A percentile compares a stretch with the other conserved stretches of the same genome.
phyloP scores from a whole-genome alignment of 2,329 filamentous ascomycete species.

The Trichothecium sympodiale region DNA sequence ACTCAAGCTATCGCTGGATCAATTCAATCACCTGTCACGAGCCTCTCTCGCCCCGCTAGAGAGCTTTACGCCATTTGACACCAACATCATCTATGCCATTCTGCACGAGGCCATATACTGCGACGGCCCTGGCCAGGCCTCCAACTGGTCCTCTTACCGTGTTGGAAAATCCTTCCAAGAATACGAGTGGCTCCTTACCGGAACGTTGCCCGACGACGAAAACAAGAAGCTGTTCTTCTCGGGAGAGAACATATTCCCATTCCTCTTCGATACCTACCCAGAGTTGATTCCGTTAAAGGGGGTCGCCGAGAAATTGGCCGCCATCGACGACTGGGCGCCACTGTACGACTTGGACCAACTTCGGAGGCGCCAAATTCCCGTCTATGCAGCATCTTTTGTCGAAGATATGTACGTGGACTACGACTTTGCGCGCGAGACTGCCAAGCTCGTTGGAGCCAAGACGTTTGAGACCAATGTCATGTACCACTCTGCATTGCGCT shows the following conservation, averaged over 20 bases:
- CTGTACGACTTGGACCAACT: conserved; percentile 70
- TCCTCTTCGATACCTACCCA: conserved; percentile 71
- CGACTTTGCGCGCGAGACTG: conserved; percentile 62
- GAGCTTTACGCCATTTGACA: conserved; percentile 57
- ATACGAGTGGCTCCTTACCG: conserved; percentile 40
- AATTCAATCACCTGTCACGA: conserved; percentile 65
- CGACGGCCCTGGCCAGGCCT: conserved; percentile 48
- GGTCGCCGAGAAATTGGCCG: conserved; percentile 61
- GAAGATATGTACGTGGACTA: conserved; percentile 93
- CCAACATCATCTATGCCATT: conserved; percentile 71
- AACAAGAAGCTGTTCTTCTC: conserved; percentile 62
- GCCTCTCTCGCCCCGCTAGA: conserved; percentile 62
- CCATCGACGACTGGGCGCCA: conserved; percentile 56
- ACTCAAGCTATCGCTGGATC: conserved; percentile 60
- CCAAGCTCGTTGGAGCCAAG: conserved; percentile 62
- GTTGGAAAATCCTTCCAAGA: conserved; percentile 38
- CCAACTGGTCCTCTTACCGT: conserved; percentile 66
- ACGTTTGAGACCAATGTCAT: conserved; percentile 77
- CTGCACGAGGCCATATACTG: conserved; percentile 86
- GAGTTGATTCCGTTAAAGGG: conserved; percentile 61
- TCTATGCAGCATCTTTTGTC: conserved; percentile 73
- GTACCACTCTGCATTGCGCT: conserved; percentile 75
- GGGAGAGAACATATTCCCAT: conserved; percentile 85
- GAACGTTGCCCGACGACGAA: conserved; percentile 12
- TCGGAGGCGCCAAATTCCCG: conserved; percentile 66